Conservation (phyloP, 2,329 filamentous ascomycete genomes). For the Shiraia sp. region DNA sequence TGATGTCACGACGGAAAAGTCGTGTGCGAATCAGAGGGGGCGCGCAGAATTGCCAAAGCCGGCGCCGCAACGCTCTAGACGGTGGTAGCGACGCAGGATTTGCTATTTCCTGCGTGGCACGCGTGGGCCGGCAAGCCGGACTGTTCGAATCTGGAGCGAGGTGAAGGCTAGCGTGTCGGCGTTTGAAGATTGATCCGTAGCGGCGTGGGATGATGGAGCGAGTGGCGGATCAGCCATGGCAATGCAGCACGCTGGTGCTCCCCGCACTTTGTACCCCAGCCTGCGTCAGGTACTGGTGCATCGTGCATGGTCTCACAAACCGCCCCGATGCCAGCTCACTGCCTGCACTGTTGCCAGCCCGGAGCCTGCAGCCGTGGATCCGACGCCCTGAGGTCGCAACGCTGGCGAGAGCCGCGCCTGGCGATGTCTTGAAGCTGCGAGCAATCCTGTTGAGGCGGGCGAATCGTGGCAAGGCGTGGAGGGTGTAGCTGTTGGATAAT, state of each 20-base stretch:
- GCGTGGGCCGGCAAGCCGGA: slow-evolving; percentile 14
- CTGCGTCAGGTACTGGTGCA: slow-evolving; percentile 36
- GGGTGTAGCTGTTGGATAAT: slow-evolving; percentile 36
- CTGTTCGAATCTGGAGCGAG: slow-evolving; percentile 3
- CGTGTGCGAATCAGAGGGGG: slow-evolving; percentile 27
- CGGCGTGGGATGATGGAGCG: slow-evolving; percentile 40
- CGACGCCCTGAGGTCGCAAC: too few species aligned
- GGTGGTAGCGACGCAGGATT: too few species aligned
- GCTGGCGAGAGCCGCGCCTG: too few species aligned
- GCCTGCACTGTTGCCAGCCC: slow-evolving; percentile 19
- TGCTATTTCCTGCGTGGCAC: too few species aligned
- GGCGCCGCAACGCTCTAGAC: too few species aligned
- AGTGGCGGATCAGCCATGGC: slow-evolving; percentile 27
- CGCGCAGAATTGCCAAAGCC: slow-evolving; percentile 14
- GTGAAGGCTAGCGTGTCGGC: slow-evolving; percentile 26
- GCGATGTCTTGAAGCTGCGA: too few species aligned
- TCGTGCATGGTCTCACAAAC: too few species aligned
- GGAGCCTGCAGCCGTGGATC: too few species aligned
- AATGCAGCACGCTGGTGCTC: slow-evolving; percentile 21
- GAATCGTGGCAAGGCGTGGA: not conserved
- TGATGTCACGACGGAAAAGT: slow-evolving; percentile 35
- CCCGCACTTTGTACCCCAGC: slow-evolving; percentile 38
- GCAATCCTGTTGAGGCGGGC: slow-evolving; percentile 2
- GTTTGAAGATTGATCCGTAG: slow-evolving; percentile 35
- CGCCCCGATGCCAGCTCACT: slow-evolving; percentile 20